Base-by-base conservation (phyloP, 2,329 filamentous ascomycete species). In the Colletotrichum tabaci region DNA sequence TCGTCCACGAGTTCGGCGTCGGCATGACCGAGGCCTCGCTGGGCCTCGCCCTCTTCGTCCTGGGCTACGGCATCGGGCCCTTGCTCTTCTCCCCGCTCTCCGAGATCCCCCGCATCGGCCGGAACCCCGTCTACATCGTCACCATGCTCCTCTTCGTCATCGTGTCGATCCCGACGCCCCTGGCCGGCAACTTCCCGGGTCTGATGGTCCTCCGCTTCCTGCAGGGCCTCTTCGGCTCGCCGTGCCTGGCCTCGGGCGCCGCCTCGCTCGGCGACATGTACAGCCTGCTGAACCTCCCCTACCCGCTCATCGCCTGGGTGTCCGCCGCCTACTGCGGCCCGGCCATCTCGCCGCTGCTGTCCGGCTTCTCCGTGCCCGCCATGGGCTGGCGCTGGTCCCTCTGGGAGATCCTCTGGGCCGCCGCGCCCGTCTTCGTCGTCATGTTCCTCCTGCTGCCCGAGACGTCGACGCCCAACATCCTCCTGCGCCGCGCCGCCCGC, bases 81-180 rank as follows among this genome's bases (percentile, higher is more conserved):
- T 80, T 93, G 35, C 73, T 94, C 30, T 93, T 89, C 80, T 90
- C 89, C 0, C 92, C 92, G 0, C 80, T 94, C 52, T 88, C 85
- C 60, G 92, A 94, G 80, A 88, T 94, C 26, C 90, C 92, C 0
- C 77, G 85, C 56, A 87, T 94, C 61, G 92, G 92, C 2, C 86
- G 92, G 8, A 93, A 91, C 75, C 88, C 89, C 0, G 87, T 92
- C 7, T 94, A 94, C 79, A 87, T 92, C 46, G 78, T 88, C 74
- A 91, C 91, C 12, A 91, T 94, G 82, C 87, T 88, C 69, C 82
- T 94, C 38, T 94, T 93, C 78, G 89, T 92, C 60, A 86, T 93
- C 72, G 80, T 94, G 13, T 89, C 87, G 7, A 86, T 94, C 18
- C 91, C 91, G 0, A 89, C 91, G 0, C 89, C 90, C 0, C 79